Evolutionary conservation across 345 rosid species (phyloP).

Genomic region (Brassica juncea): DNA sequence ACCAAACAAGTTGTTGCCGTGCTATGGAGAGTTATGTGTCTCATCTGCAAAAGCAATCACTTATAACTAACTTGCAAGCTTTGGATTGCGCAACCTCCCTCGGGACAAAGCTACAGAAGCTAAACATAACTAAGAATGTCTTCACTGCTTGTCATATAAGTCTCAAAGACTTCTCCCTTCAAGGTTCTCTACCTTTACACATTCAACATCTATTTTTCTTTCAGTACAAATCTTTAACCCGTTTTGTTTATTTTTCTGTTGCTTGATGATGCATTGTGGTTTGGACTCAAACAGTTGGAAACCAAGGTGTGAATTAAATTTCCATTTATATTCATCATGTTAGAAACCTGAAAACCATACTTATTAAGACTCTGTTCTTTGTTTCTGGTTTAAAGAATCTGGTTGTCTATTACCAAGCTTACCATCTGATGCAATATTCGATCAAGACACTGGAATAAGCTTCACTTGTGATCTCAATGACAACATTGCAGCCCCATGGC

Average conservation of each 20-base stretch:
- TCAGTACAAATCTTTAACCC: neutral
- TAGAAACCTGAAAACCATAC: neutral
- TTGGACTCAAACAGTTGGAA: conserved; percentile 54
- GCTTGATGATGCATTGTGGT: conserved; percentile 20
- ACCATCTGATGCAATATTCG: conserved; percentile 97
- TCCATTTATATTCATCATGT: neutral
- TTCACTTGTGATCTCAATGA: conserved; percentile 97
- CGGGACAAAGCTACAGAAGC: conserved; percentile 66
- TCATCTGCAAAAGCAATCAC: conserved; percentile 92
- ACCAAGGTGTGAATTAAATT: conserved; percentile 53
- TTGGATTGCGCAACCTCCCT: conserved; percentile 82
- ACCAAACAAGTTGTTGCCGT: conserved; percentile 65
- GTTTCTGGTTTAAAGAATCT: conserved; percentile 50
- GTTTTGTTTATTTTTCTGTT: neutral
- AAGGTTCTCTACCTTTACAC: conserved; percentile 56
- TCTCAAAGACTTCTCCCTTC: conserved; percentile 96
- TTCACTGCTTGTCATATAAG: conserved; percentile 80
- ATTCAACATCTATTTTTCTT: neutral
- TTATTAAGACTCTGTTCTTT: conserved; percentile 7
- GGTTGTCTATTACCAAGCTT: conserved; percentile 96
- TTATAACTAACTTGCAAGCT: conserved; percentile 93
- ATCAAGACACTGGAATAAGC: conserved; percentile 72
- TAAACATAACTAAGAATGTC: conserved; percentile 64
- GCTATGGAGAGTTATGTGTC: conserved; percentile 84
- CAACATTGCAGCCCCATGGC: conserved; percentile 96